Percentiles rank a stretch among this genome's conserved stretches.
Evolutionary conservation across 202 grass and related monocot species (phyloP).

Genomic region (Panicum hallii): DNA sequence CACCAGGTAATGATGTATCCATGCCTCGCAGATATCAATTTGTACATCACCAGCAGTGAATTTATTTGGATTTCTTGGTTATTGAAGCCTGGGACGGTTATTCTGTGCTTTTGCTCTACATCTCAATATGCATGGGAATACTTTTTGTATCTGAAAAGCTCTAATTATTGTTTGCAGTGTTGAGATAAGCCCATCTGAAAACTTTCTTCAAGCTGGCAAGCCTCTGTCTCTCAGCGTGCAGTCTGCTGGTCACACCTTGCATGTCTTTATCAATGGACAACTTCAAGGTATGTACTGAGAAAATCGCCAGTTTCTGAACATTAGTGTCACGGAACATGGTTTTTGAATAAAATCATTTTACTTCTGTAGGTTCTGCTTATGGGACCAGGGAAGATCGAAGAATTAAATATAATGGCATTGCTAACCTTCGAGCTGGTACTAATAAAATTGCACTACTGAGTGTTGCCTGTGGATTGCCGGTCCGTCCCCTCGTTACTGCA

Average conservation of each 20-base stretch:
- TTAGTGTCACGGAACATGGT: neutral
- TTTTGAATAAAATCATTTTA: slow-evolving; percentile 39
- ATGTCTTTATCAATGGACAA: slow-evolving; percentile 89
- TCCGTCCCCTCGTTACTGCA: slow-evolving; percentile 41
- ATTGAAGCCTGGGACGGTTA: neutral
- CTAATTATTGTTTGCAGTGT: slow-evolving; percentile 57
- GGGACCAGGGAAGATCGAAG: slow-evolving; percentile 86
- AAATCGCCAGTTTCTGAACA: slow-evolving; percentile 19
- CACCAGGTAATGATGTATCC: slow-evolving; percentile 59
- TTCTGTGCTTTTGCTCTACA: neutral
- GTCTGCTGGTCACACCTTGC: slow-evolving; percentile 89
- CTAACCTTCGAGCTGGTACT: slow-evolving; percentile 80
- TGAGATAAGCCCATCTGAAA: slow-evolving; percentile 81
- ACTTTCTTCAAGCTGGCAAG: slow-evolving; percentile 68
- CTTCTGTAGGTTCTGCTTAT: slow-evolving; percentile 79
- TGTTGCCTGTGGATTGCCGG: slow-evolving; percentile 92
- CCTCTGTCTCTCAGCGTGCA: slow-evolving; percentile 69
- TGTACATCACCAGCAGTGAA: no score
- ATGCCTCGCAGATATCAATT: slow-evolving; percentile 17
- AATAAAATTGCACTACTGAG: slow-evolving; percentile 89
- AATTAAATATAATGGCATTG: slow-evolving; percentile 72
- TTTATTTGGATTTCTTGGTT: neutral
- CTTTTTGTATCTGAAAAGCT: slow-evolving; percentile 26
- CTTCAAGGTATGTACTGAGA: slow-evolving; percentile 67
- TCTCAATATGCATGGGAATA: neutral